Base-by-base conservation (phyloP, 1,139 yeast species). In the Sugiyamaella novakii region DNA sequence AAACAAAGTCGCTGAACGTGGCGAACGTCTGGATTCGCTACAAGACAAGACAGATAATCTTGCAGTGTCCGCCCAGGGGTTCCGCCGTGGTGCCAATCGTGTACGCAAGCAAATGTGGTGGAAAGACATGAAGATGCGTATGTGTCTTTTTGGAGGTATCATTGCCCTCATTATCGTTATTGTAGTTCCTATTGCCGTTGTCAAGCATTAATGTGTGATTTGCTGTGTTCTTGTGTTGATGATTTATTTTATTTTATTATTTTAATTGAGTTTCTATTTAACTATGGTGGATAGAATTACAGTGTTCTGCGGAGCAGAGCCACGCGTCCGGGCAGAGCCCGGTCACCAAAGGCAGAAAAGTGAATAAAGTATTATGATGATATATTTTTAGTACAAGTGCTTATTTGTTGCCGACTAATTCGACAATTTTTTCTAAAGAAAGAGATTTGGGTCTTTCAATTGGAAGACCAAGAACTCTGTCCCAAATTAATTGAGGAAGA, bases 21-120 rank as follows among this genome's bases (percentile, higher is more conserved):
- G 98, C 57, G 97, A 92, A 65, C 83, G 96, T 60, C 78, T 92
- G 59, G 96, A 92, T 62, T 83, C 92, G 46, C 83, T 92, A 61
- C 97, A 92, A 65, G 95, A 87, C 68, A 87, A 91, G 69, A 94
- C 98, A 12, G 96, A 89, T 64, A 88, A 87, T 68, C 78, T 92
- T 64, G 96, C 96, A 35, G 88, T 84, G 47, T 81, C 91, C 46
- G 98, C 99, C 5, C 95, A 88, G 63, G 95, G 96, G 28, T 94
- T 94, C 76, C 87, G 95, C 69, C 81, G 96, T 68, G 96, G 97
- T 36, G 98, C 98, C 51, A 92, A 91, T 72, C 82, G 96, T 62
- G 98, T 92, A 43, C 86, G 99, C 74, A 94, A 91, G 71, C 96
- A 89, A 67, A 92, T 92, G 98, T 92, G 98, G 98, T 87, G 95